Base-by-base conservation (phyloP, 2,329 filamentous ascomycete species). In the Lasiodiplodia gonubiensis region DNA sequence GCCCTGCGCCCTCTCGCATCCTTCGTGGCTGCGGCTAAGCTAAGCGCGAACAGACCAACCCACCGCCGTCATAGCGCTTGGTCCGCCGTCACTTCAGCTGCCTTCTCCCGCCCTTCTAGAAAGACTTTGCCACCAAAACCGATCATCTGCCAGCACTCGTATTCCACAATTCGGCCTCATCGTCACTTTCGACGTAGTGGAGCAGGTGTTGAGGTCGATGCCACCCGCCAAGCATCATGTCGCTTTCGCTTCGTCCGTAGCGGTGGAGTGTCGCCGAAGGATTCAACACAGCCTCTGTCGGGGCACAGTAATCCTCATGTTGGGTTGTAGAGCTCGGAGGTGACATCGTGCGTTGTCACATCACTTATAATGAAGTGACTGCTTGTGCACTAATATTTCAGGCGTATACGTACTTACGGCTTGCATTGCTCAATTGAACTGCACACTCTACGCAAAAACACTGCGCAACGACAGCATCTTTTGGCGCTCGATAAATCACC, bases 31-130 rank as follows among this genome's bases (percentile, higher is more conserved):
- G 57, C 16, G 37, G 37, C 42, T 30, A 46, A 33, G 30, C 30
- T 53, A 53, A 18, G 27, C 52, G 52, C 52, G 11, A 18, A 30
- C 23, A 33, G 27, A 8, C 27, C 14, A 30, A 7, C 27, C 16
- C 27, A 10, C 52, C 23, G 18, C 27, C 51, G 23, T 27, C 33
- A 35, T 55, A 10, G 4, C 35, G n/a, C 30, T 23, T 12, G 18
- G 42, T 16, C 30, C 27, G 27, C 27, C 42, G 1, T n/a, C 46
- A 7, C 2, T 10, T 23, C 11, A 2, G 2, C 27, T 5, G 35
- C 7, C 59, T 63, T 63, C 59, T 63, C 42, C 59, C 59, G 59
- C 39, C 2, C 16, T 63, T 63, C 59, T 35, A 51, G 59, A 63
- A 51, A n/a, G 10, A 42, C 14, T 25, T 42, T 35, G 52, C 52